Percentiles rank a stretch among this genome's conserved stretches.
phyloP scores from a whole-genome alignment of 2,329 filamentous ascomycete genomes.

The Alternaria brassicae region DNA sequence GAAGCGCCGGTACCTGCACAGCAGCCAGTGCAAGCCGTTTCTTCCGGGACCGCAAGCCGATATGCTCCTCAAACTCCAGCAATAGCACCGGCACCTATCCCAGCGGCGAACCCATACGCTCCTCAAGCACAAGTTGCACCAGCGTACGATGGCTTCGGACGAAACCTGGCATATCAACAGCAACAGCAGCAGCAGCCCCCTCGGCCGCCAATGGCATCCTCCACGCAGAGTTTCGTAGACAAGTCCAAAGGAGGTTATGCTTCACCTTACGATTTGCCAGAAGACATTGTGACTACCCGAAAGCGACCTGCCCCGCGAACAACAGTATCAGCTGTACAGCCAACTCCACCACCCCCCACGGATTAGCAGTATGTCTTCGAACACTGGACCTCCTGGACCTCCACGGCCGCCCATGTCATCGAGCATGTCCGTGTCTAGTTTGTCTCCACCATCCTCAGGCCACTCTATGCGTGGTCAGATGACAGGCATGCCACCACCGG shows the following conservation, averaged over 20 bases:
- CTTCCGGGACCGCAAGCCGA: constrained; percentile 30
- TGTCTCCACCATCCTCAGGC: constrained; percentile 52
- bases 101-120: constrained; percentile 55
- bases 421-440: constrained; percentile 43
- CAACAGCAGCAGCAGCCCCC: constrained; percentile 47
- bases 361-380: constrained; percentile 64
- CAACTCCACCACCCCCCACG: constrained; percentile 62
- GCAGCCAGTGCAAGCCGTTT: constrained; percentile 23
- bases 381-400: constrained; percentile 26
- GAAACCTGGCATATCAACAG: constrained; percentile 34
- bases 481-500: constrained; percentile 37
- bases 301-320: constrained; percentile 57
- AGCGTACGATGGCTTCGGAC: constrained; percentile 43
- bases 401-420: constrained; percentile 35
- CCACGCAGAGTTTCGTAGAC: constrained; percentile 81
- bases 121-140: constrained; percentile 53
- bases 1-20: constrained; percentile 50
- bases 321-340: constrained; percentile 44
- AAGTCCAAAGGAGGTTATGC: constrained; percentile 91
- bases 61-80: constrained; percentile 47
- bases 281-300: constrained; percentile 78
- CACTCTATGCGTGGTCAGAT: constrained; percentile 46
- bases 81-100: constrained; percentile 33
- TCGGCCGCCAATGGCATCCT: constrained; percentile 59
- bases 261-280: constrained; percentile 93